Evolutionary conservation across 345 rosid species (phyloP).

Genomic region (Eucalyptus cloeziana): DNA sequence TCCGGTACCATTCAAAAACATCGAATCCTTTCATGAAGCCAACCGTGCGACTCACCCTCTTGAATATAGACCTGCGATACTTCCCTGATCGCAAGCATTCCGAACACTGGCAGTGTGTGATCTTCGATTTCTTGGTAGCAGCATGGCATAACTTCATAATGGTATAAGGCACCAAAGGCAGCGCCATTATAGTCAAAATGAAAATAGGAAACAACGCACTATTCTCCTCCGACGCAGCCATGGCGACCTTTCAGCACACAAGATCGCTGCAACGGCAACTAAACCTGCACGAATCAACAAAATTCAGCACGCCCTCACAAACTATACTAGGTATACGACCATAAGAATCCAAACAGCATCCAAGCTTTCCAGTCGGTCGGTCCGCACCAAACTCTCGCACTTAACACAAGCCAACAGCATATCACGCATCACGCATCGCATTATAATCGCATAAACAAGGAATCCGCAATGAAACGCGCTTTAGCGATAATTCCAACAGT

Average conservation of each 20-base stretch:
- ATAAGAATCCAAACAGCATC: background rate
- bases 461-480: background rate
- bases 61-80: conserved; percentile 75
- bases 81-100: conserved; percentile 81
- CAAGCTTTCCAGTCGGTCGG: background rate
- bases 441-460: background rate
- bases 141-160: conserved; percentile 60
- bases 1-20: background rate
- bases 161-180: conserved; percentile 88
- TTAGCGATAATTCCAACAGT: background rate
- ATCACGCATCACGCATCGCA: background rate
- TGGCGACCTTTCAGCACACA: conserved; percentile 5
- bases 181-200: conserved; percentile 89
- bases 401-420: background rate
- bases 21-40: background rate
- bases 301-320: background rate
- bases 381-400: background rate
- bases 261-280: background rate
- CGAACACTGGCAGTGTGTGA: conserved; percentile 68
- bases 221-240: conserved; percentile 94
- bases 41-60: conserved; percentile 31
- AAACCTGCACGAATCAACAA: background rate
- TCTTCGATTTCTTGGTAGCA: conserved; percentile 58
- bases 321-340: background rate
- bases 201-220: conserved; percentile 88